Evolutionary conservation across 2,329 filamentous ascomycete genomes (phyloP).

Genomic region (Colletotrichum kahawae): DNA sequence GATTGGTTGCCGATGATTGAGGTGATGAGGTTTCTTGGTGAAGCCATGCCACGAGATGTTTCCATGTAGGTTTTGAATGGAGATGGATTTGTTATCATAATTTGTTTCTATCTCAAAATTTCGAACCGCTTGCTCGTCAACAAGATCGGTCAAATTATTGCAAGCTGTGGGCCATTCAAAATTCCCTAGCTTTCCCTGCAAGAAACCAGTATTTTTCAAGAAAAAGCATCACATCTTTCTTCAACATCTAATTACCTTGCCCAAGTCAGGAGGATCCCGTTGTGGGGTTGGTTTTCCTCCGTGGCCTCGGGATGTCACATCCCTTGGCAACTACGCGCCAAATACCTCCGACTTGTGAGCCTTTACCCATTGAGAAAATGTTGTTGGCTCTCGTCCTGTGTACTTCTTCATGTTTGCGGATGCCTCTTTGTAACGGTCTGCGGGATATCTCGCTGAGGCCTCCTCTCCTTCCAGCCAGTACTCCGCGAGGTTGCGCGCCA

Average conservation of each 20-base stretch:
- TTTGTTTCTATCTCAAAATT: neutral
- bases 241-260: neutral
- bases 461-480: neutral
- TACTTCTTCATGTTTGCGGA: neutral
- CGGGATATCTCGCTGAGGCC: neutral
- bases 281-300: neutral
- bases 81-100: neutral
- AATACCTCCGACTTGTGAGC: neutral
- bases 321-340: neutral
- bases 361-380: neutral
- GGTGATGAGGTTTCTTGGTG: neutral
- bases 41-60: neutral
- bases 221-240: neutral
- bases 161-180: neutral
- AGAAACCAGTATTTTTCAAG: neutral
- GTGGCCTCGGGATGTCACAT: rapidly evolving
- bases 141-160: neutral
- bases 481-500: neutral
- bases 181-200: neutral
- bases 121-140: neutral
- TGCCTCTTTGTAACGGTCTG: neutral
- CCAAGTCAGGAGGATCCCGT: neutral
- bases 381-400: neutral
- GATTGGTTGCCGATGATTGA: neutral
- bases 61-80: neutral